Percentiles rank a stretch among this genome's conserved stretches.
phyloP scores from a whole-genome alignment of 768 basidiomycete genomes.

The Serendipita vermifera region DNA sequence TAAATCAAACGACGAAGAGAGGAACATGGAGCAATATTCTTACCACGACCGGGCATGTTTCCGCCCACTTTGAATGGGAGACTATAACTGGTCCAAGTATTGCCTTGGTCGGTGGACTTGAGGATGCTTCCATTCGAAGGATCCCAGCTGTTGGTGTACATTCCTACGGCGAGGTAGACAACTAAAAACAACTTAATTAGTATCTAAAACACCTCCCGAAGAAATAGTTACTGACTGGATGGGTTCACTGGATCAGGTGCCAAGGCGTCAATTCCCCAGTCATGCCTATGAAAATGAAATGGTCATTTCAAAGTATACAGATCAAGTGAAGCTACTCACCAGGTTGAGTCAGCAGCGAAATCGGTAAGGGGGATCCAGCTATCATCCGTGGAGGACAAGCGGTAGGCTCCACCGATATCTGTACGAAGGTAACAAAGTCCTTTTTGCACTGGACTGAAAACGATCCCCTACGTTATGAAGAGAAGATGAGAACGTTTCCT shows the following conservation, averaged over 20 bases:
- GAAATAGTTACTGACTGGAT: conserved; percentile 39
- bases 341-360: conserved; percentile 34
- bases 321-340: conserved; percentile 26
- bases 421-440: conserved; percentile 52
- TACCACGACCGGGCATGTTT: conserved; percentile 56
- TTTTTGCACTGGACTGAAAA: conserved; percentile 52
- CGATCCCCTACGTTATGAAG: conserved; percentile 25
- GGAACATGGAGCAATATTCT: conserved; percentile 21
- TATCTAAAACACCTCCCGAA: not conserved
- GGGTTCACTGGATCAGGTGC: conserved; percentile 50
- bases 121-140: conserved; percentile 52
- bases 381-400: conserved; percentile 40
- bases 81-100: conserved; percentile 35
- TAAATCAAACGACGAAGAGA: conserved; percentile 16
- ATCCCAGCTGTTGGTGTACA: conserved; percentile 39
- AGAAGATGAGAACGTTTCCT: not conserved
- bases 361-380: conserved; percentile 51
- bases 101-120: conserved; percentile 43
- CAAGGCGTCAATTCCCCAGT: conserved; percentile 49
- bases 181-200: conserved; percentile 28
- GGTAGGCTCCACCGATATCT: conserved; percentile 55
- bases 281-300: conserved; percentile 17
- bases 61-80: conserved; percentile 52
- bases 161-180: conserved; percentile 24
- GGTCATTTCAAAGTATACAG: not conserved